A percentile compares a stretch with the other conserved stretches of the same genome.
These are phyloP conservation scores for Epichloe coenophiala DNA, from an alignment of 2,329 filamentous ascomycete species.

Conservation along the genomic window DNA sequence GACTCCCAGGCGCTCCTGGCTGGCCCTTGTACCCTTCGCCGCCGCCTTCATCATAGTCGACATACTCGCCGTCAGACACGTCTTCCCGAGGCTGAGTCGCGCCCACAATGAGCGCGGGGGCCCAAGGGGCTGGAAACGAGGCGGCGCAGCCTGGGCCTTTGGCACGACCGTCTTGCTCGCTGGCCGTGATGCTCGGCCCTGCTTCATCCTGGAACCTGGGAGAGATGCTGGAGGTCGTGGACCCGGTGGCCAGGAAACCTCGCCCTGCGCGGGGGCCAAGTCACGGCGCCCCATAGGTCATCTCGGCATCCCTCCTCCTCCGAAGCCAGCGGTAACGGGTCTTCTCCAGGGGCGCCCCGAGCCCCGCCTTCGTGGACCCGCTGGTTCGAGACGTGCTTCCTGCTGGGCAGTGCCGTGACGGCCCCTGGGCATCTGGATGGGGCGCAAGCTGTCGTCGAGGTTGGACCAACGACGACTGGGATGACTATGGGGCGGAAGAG, in stretches of 20 bases:
- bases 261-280: slow-evolving; percentile 50
- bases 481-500: slow-evolving; percentile 51
- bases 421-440: slow-evolving; percentile 58
- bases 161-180: slow-evolving; percentile 59
- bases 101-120: slow-evolving; percentile 34
- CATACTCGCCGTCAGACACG: slow-evolving; percentile 47
- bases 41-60: slow-evolving; percentile 54
- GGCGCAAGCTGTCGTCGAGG: slow-evolving; percentile 42
- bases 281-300: slow-evolving; percentile 70
- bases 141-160: slow-evolving; percentile 52
- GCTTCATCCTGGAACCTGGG: slow-evolving; percentile 71
- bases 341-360: slow-evolving; percentile 62
- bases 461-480: slow-evolving; percentile 39
- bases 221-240: slow-evolving; percentile 67
- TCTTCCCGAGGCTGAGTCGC: slow-evolving; percentile 61
- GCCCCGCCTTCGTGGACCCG: slow-evolving; percentile 43
- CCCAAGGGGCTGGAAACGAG: slow-evolving; percentile 34
- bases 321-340: slow-evolving; percentile 66
- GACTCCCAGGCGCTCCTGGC: slow-evolving; percentile 34
- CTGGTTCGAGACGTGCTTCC: slow-evolving; percentile 84
- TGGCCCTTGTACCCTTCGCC: slow-evolving; percentile 57
- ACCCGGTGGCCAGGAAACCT: slow-evolving; percentile 51
- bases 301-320: slow-evolving; percentile 63
- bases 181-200: slow-evolving; percentile 65
- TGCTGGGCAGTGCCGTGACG: slow-evolving; percentile 53